These are phyloP conservation scores for Phyllachora maydis DNA, from an alignment of 2,329 filamentous ascomycete species.

Conservation along the genomic window DNA sequence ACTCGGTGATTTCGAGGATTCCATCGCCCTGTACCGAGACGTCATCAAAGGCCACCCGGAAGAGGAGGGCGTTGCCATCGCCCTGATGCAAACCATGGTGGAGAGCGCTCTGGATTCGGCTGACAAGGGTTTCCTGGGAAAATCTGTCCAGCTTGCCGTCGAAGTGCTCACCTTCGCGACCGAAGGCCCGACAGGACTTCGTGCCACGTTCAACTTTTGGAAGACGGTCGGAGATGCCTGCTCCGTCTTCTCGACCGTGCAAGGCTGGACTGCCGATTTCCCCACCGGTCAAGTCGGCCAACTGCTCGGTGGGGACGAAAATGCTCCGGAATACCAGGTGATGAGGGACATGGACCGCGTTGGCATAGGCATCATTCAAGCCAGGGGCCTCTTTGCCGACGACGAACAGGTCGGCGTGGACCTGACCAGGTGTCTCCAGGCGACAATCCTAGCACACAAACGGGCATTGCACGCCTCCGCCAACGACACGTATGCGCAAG, in stretches of 20 bases:
- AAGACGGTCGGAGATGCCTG: slow-evolving; percentile 81
- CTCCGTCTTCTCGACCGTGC: slow-evolving; percentile 62
- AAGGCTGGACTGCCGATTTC: slow-evolving; percentile 41
- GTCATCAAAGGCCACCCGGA: slow-evolving; percentile 47
- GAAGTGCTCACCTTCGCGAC: slow-evolving; percentile 49
- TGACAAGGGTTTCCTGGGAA: slow-evolving; percentile 71
- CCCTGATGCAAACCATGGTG: slow-evolving; percentile 70
- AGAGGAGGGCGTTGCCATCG: slow-evolving; percentile 76
- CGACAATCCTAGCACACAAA: slow-evolving; percentile 71
- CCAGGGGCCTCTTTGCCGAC: slow-evolving; percentile 20
- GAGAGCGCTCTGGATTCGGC: slow-evolving; percentile 62
- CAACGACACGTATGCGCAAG: slow-evolving; percentile 66
- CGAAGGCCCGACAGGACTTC: slow-evolving; percentile 35
- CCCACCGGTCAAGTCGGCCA: slow-evolving; percentile 34
- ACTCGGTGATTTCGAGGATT: slow-evolving; percentile 72
- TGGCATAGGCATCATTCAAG: slow-evolving; percentile 20
- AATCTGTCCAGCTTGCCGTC: slow-evolving; percentile 49
- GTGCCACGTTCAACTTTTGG: slow-evolving; percentile 82
- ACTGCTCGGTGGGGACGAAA: slow-evolving; percentile 34
- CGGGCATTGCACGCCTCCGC: slow-evolving; percentile 55
- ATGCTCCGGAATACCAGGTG: slow-evolving; percentile 32
- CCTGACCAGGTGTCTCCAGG: slow-evolving; percentile 40
- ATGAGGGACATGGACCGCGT: slow-evolving; percentile 51
- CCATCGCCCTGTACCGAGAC: slow-evolving; percentile 53
- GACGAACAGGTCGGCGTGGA: slow-evolving; percentile 25